These are phyloP conservation scores for Hyaloscypha variabilis DNA, from an alignment of 495 filamentous ascomycete genomes.

Conservation along the genomic window DNA sequence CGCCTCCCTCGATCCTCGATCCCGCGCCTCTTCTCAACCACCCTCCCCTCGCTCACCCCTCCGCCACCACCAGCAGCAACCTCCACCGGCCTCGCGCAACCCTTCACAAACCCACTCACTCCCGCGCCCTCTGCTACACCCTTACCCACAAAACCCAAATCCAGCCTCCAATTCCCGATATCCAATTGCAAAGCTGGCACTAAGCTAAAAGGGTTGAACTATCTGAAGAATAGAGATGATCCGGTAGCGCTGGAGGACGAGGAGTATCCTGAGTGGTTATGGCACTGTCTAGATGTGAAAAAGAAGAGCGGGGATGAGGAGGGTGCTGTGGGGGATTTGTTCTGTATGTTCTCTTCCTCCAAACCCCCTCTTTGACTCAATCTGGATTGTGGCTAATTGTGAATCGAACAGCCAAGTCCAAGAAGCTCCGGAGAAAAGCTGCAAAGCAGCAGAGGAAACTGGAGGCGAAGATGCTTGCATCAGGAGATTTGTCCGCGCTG, in stretches of 20 bases:
- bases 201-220: constrained; percentile 77
- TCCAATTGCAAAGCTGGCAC: constrained; percentile 71
- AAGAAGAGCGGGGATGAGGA: constrained; percentile 39
- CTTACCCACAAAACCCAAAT: constrained; percentile 34
- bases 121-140: constrained; percentile 34
- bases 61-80: constrained; percentile 36
- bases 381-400: too few relatives aligned
- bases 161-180: constrained; percentile 20
- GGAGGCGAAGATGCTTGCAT: constrained; percentile 65
- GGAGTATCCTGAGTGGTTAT: constrained; percentile 93
- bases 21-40: constrained; percentile 9
- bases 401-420: constrained; percentile 67
- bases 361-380: background rate
- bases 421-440: constrained; percentile 72
- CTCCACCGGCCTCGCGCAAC: constrained; percentile 52
- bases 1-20: constrained; percentile 7
- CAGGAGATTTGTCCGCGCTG: constrained; percentile 64
- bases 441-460: constrained; percentile 63
- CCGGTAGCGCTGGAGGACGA: constrained; percentile 76
- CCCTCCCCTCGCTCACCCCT: constrained; percentile 20
- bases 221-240: constrained; percentile 73
- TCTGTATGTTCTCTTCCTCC: constrained; percentile 62
- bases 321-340: constrained; percentile 52
- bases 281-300: constrained; percentile 68
- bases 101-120: constrained; percentile 52